Evolutionary conservation across 2,329 filamentous ascomycete species (phyloP), one percentile per base, ranked within the genome.

Genomic region (Aspergillus amoenus): DNA sequence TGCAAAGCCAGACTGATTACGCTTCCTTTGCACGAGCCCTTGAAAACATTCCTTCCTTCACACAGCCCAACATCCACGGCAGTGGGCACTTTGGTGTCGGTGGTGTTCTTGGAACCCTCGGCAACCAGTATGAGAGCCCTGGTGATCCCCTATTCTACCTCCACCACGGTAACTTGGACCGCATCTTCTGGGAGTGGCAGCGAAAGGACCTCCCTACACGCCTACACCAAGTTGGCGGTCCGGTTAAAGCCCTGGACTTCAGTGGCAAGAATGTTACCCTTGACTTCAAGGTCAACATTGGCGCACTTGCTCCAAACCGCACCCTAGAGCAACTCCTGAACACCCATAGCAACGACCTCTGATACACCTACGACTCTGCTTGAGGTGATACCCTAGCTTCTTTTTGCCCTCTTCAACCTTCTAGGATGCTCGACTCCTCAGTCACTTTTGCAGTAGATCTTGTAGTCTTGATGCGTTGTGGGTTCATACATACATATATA

Each of bases 91-190:
- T 61, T 34, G 59, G 58, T 15, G 56, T 57, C 13, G 61, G 59
- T 6, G 61, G 61, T 49, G 55, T 61, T n/a, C 56, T 61, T 7
- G 61, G 61, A 15, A 61, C 59, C 11, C 48, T 63, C 3, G 61
- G 61, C 4, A 61, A 63, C 32, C 42, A 53, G 27, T 55, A 57
- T 39, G 45, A 56, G n/a, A 61, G 61, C 37, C 60, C 62, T n/a
- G 58, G 58, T 46, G 68, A 65, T 48, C 77, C 70, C 18, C 53
- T 71, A 3, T 78, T 73, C 62, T 77, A 67, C 42, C 61, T 77
- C 24, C 74, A 77, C 56, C 71, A 77, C 56, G 64, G 65, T 3
- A 72, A 73, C 49, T 58, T 77, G 3, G 74, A 77, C 57, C 68
- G 64, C 5, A 62, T 75, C 13, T 69, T 69, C 45, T 76, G 69